These are phyloP conservation scores for Botryococcus braunii DNA, from an alignment of 163 green algal genomes.

Conservation along the genomic window DNA sequence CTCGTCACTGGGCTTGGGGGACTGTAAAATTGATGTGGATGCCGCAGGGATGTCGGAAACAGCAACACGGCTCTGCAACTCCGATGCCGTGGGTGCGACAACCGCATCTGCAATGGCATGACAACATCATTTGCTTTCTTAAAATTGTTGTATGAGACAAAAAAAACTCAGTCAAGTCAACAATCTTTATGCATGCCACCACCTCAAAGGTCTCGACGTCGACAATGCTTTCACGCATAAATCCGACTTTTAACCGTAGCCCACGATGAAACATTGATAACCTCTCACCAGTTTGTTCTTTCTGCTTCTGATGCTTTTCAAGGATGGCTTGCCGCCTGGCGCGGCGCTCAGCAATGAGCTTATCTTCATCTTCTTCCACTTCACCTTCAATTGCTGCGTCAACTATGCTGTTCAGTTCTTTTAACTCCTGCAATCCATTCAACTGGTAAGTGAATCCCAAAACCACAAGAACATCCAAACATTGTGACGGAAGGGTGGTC, in stretches of 20 bases:
- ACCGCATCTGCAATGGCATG: background rate
- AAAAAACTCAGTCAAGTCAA: background rate
- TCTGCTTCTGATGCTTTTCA: slow-evolving; percentile 47
- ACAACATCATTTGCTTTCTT: too few species aligned
- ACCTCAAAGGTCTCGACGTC: background rate
- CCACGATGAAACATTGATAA: background rate
- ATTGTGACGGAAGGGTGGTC: background rate
- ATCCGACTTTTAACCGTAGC: slow-evolving; percentile 4
- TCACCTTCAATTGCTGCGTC: slow-evolving; percentile 22
- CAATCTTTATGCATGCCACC: background rate
- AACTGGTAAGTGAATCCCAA: background rate
- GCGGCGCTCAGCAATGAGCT: slow-evolving; percentile 66
- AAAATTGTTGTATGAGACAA: too few species aligned
- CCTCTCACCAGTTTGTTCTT: slow-evolving; percentile 1
- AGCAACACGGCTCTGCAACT: slow-evolving; percentile 1
- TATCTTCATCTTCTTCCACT: slow-evolving; percentile 52
- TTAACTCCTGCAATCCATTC: slow-evolving; percentile 23
- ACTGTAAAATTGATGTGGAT: background rate
- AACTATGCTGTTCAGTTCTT: slow-evolving; percentile 36
- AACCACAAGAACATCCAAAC: background rate
- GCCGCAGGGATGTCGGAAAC: background rate
- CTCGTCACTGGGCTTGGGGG: too few species aligned
- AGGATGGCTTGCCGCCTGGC: slow-evolving; percentile 53
- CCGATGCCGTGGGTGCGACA: background rate
- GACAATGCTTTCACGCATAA: background rate